Evolutionary conservation across 208 protist species (phyloP).

Genomic region (Balamuthia mandrillaris): DNA sequence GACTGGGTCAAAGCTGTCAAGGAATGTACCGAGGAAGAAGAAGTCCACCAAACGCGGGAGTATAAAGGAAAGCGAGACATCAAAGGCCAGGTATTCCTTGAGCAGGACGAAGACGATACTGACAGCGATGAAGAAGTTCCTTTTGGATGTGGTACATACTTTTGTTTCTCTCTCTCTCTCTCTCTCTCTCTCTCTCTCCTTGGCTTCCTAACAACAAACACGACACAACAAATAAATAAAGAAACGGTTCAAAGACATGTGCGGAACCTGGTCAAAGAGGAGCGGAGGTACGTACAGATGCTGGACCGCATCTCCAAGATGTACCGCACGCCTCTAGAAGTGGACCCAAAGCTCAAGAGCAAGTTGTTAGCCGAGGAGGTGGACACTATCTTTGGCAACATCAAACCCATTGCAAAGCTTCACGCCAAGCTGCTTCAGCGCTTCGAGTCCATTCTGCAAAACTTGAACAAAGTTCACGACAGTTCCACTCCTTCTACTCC

Average conservation of each 20-base stretch:
- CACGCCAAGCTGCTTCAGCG: conserved; percentile 18
- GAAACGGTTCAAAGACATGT: too few species aligned
- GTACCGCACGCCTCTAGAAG: conserved; percentile 8
- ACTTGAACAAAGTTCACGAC: too few species aligned
- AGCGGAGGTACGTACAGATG: neutral
- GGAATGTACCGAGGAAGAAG: conserved; percentile 7
- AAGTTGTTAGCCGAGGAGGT: conserved; percentile 20
- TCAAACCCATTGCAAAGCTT: neutral
- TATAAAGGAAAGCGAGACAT: neutral
- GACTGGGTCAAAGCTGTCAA: neutral
- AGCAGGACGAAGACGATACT: neutral
- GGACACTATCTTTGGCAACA: conserved; percentile 17
- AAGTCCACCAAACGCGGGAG: conserved; percentile 1
- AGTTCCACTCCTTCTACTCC: too few species aligned
- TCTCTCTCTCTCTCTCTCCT: too few species aligned
- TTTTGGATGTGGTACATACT: too few species aligned
- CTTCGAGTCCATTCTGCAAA: neutral
- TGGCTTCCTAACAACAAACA: too few species aligned
- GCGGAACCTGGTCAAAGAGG: neutral
- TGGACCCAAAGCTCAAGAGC: conserved; percentile 16
- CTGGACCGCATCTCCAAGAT: conserved; percentile 21
- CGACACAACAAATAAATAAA: too few species aligned
- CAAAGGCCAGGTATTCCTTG: conserved; percentile 17
- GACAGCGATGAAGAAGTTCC: conserved; percentile 23
- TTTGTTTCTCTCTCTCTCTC: too few species aligned